Evolutionary conservation across 441 rosid species (phyloP).

Genomic region (Capsella rubella): DNA sequence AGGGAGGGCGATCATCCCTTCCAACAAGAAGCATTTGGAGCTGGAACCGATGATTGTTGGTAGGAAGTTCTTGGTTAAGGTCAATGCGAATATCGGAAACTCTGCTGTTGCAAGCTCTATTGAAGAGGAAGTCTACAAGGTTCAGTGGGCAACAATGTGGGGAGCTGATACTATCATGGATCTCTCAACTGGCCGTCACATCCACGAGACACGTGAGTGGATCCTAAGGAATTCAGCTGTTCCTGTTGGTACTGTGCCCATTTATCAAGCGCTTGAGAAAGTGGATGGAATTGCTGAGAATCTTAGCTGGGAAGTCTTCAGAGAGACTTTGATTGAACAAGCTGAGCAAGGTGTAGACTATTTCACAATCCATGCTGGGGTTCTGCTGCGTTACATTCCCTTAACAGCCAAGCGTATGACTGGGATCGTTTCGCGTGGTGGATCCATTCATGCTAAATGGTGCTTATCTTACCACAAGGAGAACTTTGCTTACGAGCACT

Average conservation of each 20-base stretch:
- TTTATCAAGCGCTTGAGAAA: constrained; percentile 97
- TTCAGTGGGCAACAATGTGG: constrained; percentile 99
- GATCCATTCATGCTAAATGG: constrained; percentile 98
- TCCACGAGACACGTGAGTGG: constrained; percentile 99
- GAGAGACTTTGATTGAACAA: constrained; percentile 90
- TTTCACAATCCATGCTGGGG: constrained; percentile 97
- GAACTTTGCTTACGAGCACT: constrained; percentile 96
- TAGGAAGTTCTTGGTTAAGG: constrained; percentile 93
- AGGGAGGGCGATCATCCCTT: constrained; percentile 97
- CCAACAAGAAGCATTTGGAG: constrained; percentile 95
- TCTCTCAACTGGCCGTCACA: constrained; percentile 96
- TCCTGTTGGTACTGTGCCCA: constrained; percentile 95
- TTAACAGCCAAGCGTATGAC: constrained; percentile 95
- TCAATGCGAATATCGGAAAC: constrained; percentile 97
- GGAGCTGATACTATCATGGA: constrained; percentile 99
- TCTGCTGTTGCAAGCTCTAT: constrained; percentile 96
- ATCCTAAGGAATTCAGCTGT: constrained; percentile 91
- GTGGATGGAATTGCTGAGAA: constrained; percentile 93
- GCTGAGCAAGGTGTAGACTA: constrained; percentile 99
- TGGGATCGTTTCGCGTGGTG: constrained; percentile 95
- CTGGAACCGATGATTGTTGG: constrained; percentile 96
- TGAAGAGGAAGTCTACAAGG: constrained; percentile 98
- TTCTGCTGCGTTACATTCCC: constrained; percentile 87
- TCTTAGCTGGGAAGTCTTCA: constrained; percentile 92
- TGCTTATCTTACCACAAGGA: constrained; percentile 94